Percentiles rank a stretch among this genome's conserved stretches.
Evolutionary conservation across 2,329 filamentous ascomycete species (phyloP).

Genomic region (Fusarium sarcochroum): DNA sequence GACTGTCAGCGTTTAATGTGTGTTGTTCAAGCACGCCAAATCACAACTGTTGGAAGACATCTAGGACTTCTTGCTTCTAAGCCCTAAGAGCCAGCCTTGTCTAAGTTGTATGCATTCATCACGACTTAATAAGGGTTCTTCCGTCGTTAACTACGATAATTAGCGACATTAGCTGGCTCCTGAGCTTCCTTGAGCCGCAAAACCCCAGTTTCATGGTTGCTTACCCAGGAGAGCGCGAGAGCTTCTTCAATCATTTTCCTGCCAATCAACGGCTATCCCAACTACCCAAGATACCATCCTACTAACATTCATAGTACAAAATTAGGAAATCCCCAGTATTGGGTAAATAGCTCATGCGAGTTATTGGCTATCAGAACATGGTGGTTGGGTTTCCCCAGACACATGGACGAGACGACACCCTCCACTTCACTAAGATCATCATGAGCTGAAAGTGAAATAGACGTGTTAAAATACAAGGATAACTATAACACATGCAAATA

Average conservation of each 20-base stretch:
- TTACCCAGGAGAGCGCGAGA: conserved; percentile 1
- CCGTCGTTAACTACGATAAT: not conserved
- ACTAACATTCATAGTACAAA: not conserved
- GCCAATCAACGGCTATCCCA: too few relatives aligned
- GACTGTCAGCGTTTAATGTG: not conserved
- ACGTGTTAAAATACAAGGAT: too few relatives aligned
- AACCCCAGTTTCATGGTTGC: not conserved
- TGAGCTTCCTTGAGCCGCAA: conserved; percentile 7
- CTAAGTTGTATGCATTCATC: not conserved
- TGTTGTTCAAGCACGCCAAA: not conserved
- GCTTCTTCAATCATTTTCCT: not conserved
- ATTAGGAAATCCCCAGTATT: too few relatives aligned
- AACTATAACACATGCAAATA: too few relatives aligned
- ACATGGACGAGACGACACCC: too few relatives aligned
- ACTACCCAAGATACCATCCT: not conserved
- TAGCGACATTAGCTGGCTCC: not conserved
- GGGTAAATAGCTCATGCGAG: too few relatives aligned
- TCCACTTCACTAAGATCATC: too few relatives aligned
- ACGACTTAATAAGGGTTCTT: not conserved
- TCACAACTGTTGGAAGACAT: not conserved
- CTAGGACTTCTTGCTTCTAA: too few relatives aligned
- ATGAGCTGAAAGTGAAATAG: too few relatives aligned
- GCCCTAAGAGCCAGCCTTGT: not conserved
- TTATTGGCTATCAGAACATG: too few relatives aligned
- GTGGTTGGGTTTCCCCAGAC: too few relatives aligned